phyloP scores from a whole-genome alignment of 208 protist genomes.

The Acanthamoeba healyi region DNA sequence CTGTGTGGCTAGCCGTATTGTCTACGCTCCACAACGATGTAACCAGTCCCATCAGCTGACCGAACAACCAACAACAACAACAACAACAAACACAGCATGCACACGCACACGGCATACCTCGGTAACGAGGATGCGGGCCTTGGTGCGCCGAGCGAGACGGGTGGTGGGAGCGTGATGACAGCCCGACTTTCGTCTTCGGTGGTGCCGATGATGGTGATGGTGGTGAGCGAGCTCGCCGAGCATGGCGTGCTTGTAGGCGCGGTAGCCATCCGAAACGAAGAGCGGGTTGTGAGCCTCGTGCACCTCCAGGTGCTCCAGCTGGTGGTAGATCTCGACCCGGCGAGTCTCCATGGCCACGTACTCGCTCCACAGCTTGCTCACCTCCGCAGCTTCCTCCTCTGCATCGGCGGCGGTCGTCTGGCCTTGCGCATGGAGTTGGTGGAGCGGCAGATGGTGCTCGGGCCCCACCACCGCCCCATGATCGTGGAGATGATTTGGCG shows the following conservation, averaged over 20 bases:
- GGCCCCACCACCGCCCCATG: too few relatives aligned
- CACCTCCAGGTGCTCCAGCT: neutral
- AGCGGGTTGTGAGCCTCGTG: constrained; percentile 3
- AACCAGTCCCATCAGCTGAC: neutral
- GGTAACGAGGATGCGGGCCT: constrained; percentile 40
- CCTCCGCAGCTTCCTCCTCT: constrained; percentile 7
- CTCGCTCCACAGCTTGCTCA: constrained; percentile 34
- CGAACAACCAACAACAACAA: neutral
- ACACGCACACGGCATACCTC: neutral
- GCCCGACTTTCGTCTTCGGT: neutral
- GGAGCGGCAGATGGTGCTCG: too few relatives aligned
- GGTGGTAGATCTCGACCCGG: constrained; percentile 29
- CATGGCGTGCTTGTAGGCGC: constrained; percentile 3
- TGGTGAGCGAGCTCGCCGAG: neutral
- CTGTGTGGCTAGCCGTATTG: constrained; percentile 38
- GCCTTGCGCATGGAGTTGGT: neutral
- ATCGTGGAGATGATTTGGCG: too few relatives aligned
- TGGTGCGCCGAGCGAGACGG: constrained; percentile 29
- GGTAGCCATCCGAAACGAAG: constrained; percentile 34
- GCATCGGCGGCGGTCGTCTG: neutral
- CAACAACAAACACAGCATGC: neutral
- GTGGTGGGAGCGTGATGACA: neutral
- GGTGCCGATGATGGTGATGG: neutral
- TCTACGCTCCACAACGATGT: neutral
- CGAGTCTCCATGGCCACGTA: constrained; percentile 7